Percentiles rank a stretch among this genome's conserved stretches.
phyloP scores from a whole-genome alignment of 495 filamentous ascomycete species.

The Neurospora sp. region DNA sequence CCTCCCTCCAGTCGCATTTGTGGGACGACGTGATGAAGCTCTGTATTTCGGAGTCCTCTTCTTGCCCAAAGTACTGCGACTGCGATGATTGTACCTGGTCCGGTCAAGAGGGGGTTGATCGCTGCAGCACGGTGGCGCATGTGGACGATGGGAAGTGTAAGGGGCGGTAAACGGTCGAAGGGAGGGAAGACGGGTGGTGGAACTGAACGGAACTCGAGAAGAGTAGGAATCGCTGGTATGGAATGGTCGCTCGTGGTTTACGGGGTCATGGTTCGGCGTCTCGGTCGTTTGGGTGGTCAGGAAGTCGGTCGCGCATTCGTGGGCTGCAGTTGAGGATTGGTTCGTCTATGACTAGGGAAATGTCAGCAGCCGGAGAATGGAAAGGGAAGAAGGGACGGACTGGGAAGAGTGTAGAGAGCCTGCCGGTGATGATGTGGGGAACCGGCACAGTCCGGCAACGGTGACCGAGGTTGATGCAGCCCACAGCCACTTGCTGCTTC shows the following conservation, averaged over 20 bases:
- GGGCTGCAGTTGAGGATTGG: no score
- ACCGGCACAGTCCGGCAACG: no score
- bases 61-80: neutral
- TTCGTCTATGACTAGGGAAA: no score
- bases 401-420: no score
- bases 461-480: no score
- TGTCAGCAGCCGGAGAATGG: no score
- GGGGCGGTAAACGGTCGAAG: neutral
- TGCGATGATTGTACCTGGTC: neutral
- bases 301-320: neutral
- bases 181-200: neutral
- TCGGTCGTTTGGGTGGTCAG: neutral
- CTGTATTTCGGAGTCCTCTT: fast-evolving
- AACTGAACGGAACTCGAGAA: neutral
- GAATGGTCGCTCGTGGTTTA: neutral
- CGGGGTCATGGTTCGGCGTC: neutral
- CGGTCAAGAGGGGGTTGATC: neutral
- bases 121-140: neutral
- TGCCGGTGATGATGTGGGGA: no score
- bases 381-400: no score
- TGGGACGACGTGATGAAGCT: neutral
- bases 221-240: no score
- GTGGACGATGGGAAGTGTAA: neutral
- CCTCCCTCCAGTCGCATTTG: neutral
- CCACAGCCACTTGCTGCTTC: no score